Evolutionary conservation across 2,329 filamentous ascomycete genomes (phyloP).

Genomic region (Diaporthe aspalathi): DNA sequence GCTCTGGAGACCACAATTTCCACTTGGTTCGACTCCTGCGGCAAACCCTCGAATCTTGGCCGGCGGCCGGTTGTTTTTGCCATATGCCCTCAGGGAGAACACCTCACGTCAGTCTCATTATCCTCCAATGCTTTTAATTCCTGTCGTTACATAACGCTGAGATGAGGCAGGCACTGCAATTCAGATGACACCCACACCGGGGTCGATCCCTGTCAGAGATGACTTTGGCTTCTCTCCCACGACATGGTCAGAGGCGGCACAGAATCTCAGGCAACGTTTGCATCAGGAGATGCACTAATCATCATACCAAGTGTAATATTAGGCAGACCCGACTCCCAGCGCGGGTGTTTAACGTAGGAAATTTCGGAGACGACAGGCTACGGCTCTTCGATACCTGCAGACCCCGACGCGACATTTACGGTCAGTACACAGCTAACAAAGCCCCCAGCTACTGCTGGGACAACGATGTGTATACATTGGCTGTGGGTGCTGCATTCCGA

Average conservation of each 20-base stretch:
- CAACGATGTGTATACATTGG: background rate
- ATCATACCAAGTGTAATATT: background rate
- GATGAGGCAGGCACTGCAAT: background rate
- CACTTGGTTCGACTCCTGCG: fast-evolving
- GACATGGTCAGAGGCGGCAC: background rate
- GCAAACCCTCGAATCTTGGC: background rate
- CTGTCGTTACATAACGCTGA: background rate
- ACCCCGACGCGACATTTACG: background rate
- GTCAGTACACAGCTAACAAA: conserved; percentile 9
- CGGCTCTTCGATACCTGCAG: background rate
- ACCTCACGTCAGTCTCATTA: background rate
- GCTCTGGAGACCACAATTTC: too few species aligned
- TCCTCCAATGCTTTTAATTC: too few species aligned
- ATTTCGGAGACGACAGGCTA: background rate
- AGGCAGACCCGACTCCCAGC: background rate
- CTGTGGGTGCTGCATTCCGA: background rate
- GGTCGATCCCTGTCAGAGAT: background rate
- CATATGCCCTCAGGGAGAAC: background rate
- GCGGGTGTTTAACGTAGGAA: background rate
- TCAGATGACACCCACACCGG: background rate
- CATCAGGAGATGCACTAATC: background rate
- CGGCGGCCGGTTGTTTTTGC: too few species aligned
- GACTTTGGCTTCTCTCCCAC: background rate
- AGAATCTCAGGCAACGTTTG: background rate
- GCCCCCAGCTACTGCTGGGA: conserved; percentile 24